Conservation (phyloP, 1,284 basidiomycete species). For the Cutaneotrichosporon sp. region DNA sequence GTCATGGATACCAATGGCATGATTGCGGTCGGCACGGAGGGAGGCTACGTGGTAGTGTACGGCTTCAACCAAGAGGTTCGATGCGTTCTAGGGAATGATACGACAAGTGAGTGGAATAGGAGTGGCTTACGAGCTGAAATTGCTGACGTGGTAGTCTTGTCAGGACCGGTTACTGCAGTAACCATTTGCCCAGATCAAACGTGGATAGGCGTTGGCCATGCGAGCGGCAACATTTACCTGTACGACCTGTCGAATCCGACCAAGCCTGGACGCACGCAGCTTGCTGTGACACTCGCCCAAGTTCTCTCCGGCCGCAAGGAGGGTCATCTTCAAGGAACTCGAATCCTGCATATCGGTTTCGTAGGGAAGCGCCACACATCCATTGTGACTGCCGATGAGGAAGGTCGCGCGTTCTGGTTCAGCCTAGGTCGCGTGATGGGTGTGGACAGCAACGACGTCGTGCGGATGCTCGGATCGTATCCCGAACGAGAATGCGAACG, state of each 20-base stretch:
- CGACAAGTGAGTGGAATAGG: conserved; percentile 55
- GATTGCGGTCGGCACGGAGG: conserved; percentile 80
- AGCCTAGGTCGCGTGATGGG: conserved; percentile 91
- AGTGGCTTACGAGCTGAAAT: neutral
- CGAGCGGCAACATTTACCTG: conserved; percentile 76
- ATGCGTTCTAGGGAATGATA: conserved; percentile 67
- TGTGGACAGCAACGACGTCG: conserved; percentile 88
- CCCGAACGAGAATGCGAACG: conserved; percentile 54
- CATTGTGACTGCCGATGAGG: conserved; percentile 83
- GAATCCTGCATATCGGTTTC: conserved; percentile 83
- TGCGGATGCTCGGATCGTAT: conserved; percentile 90
- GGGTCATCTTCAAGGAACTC: conserved; percentile 80
- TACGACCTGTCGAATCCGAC: conserved; percentile 71
- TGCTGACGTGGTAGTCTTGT: conserved; percentile 26
- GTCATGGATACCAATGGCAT: conserved; percentile 81
- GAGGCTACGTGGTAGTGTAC: conserved; percentile 75
- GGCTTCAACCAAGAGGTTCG: conserved; percentile 84
- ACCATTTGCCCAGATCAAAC: conserved; percentile 91
- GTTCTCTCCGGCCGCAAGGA: conserved; percentile 78
- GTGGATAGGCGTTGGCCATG: conserved; percentile 83
- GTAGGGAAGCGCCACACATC: conserved; percentile 92
- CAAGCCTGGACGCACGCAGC: conserved; percentile 45
- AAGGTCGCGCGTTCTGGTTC: conserved; percentile 92
- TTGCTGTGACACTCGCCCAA: conserved; percentile 44
- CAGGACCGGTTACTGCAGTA: conserved; percentile 82